These are phyloP conservation scores for Ophiobolus disseminans DNA, from an alignment of 2,329 filamentous ascomycete genomes.

Conservation along the genomic window DNA sequence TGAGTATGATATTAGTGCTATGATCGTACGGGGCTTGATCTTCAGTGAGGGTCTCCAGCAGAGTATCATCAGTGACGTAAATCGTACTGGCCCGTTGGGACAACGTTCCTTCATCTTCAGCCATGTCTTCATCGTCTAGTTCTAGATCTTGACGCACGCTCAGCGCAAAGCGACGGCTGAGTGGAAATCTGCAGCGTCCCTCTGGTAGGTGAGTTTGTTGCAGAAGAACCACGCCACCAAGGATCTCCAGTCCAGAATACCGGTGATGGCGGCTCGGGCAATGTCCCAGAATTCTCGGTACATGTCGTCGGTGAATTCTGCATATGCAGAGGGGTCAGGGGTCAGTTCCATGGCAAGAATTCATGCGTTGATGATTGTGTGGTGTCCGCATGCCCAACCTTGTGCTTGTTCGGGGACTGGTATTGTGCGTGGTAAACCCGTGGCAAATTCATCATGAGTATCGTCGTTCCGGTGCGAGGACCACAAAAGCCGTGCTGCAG, in stretches of 20 bases:
- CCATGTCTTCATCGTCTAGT: background rate
- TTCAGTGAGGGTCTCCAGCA: background rate
- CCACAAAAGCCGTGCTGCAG: background rate
- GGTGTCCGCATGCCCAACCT: constrained; percentile 16
- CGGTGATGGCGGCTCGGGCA: constrained; percentile 2
- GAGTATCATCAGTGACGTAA: background rate
- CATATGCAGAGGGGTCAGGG: background rate
- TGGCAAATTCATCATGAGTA: too few species aligned
- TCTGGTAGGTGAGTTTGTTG: too few species aligned
- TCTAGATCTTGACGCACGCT: background rate
- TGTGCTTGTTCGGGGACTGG: background rate
- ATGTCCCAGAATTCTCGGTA: constrained; percentile 5
- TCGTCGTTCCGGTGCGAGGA: background rate
- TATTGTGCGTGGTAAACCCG: too few species aligned
- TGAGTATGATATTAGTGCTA: background rate
- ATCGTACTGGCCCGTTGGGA: background rate
- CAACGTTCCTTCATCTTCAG: background rate
- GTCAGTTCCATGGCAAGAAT: constrained; percentile 33
- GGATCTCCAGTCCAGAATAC: too few species aligned
- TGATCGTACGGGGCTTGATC: background rate
- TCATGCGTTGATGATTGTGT: constrained; percentile 35
- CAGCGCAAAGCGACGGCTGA: background rate
- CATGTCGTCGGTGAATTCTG: background rate
- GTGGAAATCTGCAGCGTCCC: too few species aligned
- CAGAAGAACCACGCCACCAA: too few species aligned